Evolutionary conservation across 805 yeast species (phyloP), one percentile per base, ranked within the genome.

Genomic region (Metschnikowia amazonensis): DNA sequence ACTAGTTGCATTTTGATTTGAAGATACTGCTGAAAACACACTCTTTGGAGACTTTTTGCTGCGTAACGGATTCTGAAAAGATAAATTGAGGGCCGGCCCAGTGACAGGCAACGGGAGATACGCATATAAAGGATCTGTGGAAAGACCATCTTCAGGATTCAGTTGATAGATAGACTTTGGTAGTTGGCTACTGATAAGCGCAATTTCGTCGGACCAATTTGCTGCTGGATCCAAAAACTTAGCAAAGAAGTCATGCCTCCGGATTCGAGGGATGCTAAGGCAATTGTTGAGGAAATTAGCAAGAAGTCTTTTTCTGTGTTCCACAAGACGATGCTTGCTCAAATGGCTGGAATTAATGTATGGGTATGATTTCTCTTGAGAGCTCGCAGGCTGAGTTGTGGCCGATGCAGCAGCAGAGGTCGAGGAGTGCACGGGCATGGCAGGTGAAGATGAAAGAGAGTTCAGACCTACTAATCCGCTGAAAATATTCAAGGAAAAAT

Each of bases 141-240:
- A 75, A 76, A 57, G 36, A 1, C 74, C 75, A 46, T 72, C 71
- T 46, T 71, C 75, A 0, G 77, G 77, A 49, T 72, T 72, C 69
- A 69, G 72, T 42, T 55, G 59, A 45, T 69, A 70, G 1, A 68
- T 63, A 8, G 69, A 64, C 44, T 64, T 66, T 2, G 77, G 77
- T 36, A 72, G 57, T 44, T 70, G 74, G 44, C 65, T 63, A 20
- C 58, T 54, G 8, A 70, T 62, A 36, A 70, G 55, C 14, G 60
- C 46, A 4, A 66, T 62, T 46, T 72, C 95, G 58, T 90, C 96
- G 20, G 76, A 72, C 92, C 97, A 94, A 53, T 79, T 77, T 10
- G 87, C 80, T 49, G 84, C 84, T 5, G 98, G 96, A 59, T 89
- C 94, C 46, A 94, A 64, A 58, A 94, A 94, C 59, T 84, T 80